These are phyloP conservation scores for Aquilaria malaccensis DNA, from an alignment of 345 rosid species.

Conservation along the genomic window DNA sequence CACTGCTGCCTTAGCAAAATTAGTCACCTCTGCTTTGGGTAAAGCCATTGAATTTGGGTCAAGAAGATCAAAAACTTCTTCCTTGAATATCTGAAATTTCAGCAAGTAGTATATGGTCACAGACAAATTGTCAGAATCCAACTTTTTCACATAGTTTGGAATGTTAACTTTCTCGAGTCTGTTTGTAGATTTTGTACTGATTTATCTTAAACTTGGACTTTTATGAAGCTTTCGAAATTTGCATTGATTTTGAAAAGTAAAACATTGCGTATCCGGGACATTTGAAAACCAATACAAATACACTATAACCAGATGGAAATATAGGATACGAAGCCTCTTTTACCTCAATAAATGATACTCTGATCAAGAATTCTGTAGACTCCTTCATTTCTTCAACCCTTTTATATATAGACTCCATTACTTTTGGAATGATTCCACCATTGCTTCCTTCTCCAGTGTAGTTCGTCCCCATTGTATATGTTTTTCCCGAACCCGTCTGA, in stretches of 20 bases:
- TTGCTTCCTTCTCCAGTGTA: constrained; percentile 56
- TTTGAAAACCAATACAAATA: background rate
- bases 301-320: background rate
- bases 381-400: constrained; percentile 43
- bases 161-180: background rate
- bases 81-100: constrained; percentile 72
- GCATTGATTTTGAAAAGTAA: too few relatives aligned
- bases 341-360: constrained; percentile 98
- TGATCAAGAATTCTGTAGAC: constrained; percentile 53
- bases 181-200: too few relatives aligned
- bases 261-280: background rate
- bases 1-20: constrained; percentile 30
- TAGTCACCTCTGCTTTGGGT: constrained; percentile 39
- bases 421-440: constrained; percentile 71
- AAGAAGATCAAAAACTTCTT: constrained; percentile 89
- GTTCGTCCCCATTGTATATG: constrained; percentile 95
- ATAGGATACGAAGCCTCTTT: background rate
- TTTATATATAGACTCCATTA: constrained; percentile 66
- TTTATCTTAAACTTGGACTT: too few relatives aligned
- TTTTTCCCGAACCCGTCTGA: constrained; percentile 94
- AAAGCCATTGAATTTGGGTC: constrained; percentile 43
- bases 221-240: too few relatives aligned
- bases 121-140: background rate
- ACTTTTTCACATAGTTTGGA: background rate
- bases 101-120: constrained; percentile 3